These are phyloP conservation scores for Fusarium tricinctum DNA, from an alignment of 2,329 filamentous ascomycete genomes.

Conservation along the genomic window DNA sequence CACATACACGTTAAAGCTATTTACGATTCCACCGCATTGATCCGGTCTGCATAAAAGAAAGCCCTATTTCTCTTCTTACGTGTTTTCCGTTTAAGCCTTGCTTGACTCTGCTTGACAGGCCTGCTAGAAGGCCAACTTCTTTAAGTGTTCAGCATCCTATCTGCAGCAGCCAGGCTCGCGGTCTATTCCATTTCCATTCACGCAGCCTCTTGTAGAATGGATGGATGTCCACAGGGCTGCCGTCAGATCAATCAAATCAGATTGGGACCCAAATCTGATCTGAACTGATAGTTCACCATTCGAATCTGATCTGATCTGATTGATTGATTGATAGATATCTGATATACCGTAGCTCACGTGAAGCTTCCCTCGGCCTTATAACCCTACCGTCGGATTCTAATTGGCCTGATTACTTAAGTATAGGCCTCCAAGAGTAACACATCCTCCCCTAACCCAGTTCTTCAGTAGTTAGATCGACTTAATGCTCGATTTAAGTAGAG, in stretches of 20 bases:
- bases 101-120: no score
- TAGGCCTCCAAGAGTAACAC: neutral
- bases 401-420: neutral
- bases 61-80: no score
- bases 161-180: no score
- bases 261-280: constrained; percentile 19
- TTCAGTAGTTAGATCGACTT: neutral
- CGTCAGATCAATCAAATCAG: constrained; percentile 25
- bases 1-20: no score
- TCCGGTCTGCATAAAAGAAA: no score
- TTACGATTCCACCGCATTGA: no score
- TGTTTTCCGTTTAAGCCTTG: no score
- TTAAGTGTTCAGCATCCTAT: no score
- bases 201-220: no score
- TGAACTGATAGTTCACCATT: neutral
- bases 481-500: constrained; percentile 1
- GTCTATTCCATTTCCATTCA: no score
- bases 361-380: constrained; percentile 3
- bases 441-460: neutral
- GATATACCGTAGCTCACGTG: constrained; percentile 11
- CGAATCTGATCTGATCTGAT: constrained; percentile 14
- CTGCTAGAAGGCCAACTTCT: no score
- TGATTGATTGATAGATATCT: constrained; percentile 12
- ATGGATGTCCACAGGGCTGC: no score
- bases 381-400: constrained; percentile 3